Conservation (phyloP, 2,329 filamentous ascomycete genomes). For the Teratosphaeriaceae sp. region DNA sequence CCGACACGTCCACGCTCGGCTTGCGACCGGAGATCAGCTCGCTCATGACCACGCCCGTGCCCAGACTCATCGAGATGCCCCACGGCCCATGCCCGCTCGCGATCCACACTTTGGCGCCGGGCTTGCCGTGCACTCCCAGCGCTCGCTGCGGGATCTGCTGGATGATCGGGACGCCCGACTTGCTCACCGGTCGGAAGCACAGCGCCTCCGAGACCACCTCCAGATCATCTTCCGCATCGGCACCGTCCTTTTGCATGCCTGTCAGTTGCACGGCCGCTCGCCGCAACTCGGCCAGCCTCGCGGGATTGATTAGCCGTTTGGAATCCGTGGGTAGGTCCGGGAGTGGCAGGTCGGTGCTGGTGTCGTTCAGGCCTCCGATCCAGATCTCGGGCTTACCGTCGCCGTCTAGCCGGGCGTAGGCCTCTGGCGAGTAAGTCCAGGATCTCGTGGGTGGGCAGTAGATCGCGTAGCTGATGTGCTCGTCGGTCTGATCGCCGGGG, state of each 20-base stretch:
- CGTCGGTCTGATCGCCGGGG: neutral
- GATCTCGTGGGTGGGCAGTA: constrained; percentile 1
- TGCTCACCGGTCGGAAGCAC: constrained; percentile 1
- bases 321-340: neutral
- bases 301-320: constrained; percentile 1
- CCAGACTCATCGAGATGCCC: constrained; percentile 4
- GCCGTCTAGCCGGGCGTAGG: neutral
- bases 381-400: constrained; percentile 2
- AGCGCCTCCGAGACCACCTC: constrained; percentile 1
- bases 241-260: neutral
- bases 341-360: neutral
- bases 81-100: constrained; percentile 2
- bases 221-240: neutral
- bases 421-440: constrained; percentile 3
- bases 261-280: neutral
- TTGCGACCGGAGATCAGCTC: constrained; percentile 1
- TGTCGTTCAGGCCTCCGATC: constrained; percentile 2
- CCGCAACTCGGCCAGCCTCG: neutral
- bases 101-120: constrained; percentile 1
- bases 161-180: constrained; percentile 2
- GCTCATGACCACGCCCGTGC: neutral
- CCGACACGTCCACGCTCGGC: neutral
- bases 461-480: neutral
- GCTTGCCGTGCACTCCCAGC: neutral
- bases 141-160: constrained; percentile 1